Percentiles rank a stretch among this genome's conserved stretches.
phyloP scores from a whole-genome alignment of 805 yeast species.

The Hagleromyces aurorensis region DNA sequence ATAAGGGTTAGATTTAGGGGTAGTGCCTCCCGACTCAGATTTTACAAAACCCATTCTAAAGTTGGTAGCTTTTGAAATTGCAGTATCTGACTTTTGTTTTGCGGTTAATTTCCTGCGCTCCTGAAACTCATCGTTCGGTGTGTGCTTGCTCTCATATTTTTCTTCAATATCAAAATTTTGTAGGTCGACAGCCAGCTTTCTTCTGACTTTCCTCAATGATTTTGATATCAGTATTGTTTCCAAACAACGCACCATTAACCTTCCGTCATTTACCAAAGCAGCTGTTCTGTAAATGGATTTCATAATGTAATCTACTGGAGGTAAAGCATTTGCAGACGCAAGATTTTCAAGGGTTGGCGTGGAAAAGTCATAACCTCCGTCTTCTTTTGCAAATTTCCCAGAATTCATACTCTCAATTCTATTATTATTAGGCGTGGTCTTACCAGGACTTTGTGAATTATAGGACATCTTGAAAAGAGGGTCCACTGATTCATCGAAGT shows the following conservation, averaged over 20 bases:
- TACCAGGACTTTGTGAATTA: conserved; percentile 6
- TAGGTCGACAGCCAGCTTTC: conserved; percentile 12
- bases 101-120: conserved; percentile 4
- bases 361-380: conserved; percentile 9
- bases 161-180: too few relatives aligned
- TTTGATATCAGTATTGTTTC: conserved; percentile 28
- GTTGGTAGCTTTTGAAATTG: conserved; percentile 6
- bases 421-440: not conserved
- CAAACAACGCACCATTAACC: conserved; percentile 39
- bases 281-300: conserved; percentile 57
- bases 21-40: conserved; percentile 2
- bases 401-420: conserved; percentile 1
- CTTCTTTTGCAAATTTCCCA: conserved; percentile 9
- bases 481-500: conserved; percentile 26
- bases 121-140: too few relatives aligned
- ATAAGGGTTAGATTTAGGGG: too few relatives aligned
- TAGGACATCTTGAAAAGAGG: conserved; percentile 19
- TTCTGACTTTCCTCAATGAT: conserved; percentile 16
- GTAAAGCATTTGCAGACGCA: conserved; percentile 46
- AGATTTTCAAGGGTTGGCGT: conserved; percentile 48
- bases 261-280: conserved; percentile 54
- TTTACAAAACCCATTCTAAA: conserved; percentile 2
- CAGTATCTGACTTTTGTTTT: conserved; percentile 9
- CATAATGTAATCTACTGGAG: conserved; percentile 48
- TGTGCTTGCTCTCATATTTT: too few relatives aligned